These are phyloP conservation scores for Odontarrhena argentea DNA, from an alignment of 345 rosid species.

Conservation along the genomic window DNA sequence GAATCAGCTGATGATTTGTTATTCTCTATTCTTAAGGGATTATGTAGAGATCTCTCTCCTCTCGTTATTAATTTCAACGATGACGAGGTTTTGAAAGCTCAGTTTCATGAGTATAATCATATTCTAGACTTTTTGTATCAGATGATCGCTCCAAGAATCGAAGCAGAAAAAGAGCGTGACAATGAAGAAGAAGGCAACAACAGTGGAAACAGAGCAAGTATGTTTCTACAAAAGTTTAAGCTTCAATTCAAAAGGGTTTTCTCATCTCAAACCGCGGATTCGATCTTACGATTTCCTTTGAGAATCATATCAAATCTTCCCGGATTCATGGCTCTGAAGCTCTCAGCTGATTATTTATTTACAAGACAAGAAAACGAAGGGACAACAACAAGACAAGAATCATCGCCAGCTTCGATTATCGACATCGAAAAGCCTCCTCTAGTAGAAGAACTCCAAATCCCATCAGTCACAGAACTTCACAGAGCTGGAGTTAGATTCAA, in stretches of 20 bases:
- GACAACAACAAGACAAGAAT: slow-evolving; percentile 30
- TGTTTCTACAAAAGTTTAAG: slow-evolving; percentile 36
- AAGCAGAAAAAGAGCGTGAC: slow-evolving; percentile 24
- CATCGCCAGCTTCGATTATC: not conserved
- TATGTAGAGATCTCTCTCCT: slow-evolving; percentile 59
- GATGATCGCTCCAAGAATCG: slow-evolving; percentile 49
- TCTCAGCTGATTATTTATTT: slow-evolving; percentile 40
- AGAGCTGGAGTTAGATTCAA: slow-evolving; percentile 52
- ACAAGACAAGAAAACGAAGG: slow-evolving; percentile 36
- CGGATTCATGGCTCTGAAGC: slow-evolving; percentile 44
- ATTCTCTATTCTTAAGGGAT: slow-evolving; percentile 45
- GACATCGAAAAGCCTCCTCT: slow-evolving; percentile 51
- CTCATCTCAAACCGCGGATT: slow-evolving; percentile 39
- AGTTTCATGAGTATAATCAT: slow-evolving; percentile 43
- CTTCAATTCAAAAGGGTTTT: slow-evolving; percentile 40
- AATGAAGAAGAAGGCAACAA: slow-evolving; percentile 25
- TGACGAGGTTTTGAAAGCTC: slow-evolving; percentile 22
- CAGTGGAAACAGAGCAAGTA: slow-evolving; percentile 20
- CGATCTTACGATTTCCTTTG: slow-evolving; percentile 51
- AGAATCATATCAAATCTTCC: slow-evolving; percentile 61
- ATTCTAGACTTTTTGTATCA: slow-evolving; percentile 59
- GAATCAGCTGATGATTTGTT: slow-evolving; percentile 48
- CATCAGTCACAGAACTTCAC: slow-evolving; percentile 59
- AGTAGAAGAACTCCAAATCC: slow-evolving; percentile 72
- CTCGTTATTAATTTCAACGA: slow-evolving; percentile 40